These are phyloP conservation scores for Rhizoctonia solani DNA, from an alignment of 1,284 basidiomycete species.

Conservation along the genomic window DNA sequence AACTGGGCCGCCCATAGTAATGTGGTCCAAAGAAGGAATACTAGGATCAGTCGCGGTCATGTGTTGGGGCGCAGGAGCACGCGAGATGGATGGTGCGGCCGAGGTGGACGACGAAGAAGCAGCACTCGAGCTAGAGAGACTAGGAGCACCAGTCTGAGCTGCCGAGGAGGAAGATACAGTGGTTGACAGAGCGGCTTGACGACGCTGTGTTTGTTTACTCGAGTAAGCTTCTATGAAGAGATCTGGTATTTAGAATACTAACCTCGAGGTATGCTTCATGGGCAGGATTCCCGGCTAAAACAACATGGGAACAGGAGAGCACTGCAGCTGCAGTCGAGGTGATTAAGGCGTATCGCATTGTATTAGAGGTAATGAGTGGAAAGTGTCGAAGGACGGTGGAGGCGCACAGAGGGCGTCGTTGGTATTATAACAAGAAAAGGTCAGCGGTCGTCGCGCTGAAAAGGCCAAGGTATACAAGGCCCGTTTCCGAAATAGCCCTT, in stretches of 20 bases:
- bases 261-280: constrained; percentile 27
- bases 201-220: too few relatives aligned
- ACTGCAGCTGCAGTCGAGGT: constrained; percentile 11
- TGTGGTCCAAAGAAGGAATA: constrained; percentile 37
- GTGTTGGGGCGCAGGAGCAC: constrained; percentile 27
- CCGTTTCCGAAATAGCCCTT: too few relatives aligned
- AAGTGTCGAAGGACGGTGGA: background rate
- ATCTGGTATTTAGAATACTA: too few relatives aligned
- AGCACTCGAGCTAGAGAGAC: background rate
- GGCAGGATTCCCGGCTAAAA: constrained; percentile 14
- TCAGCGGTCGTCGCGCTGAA: too few relatives aligned
- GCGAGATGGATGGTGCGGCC: background rate
- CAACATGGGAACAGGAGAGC: background rate
- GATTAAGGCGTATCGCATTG: constrained; percentile 21
- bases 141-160: background rate
- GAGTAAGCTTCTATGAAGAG: too few relatives aligned
- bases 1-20: constrained; percentile 37
- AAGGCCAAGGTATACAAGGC: too few relatives aligned
- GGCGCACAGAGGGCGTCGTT: too few relatives aligned
- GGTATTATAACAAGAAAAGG: too few relatives aligned
- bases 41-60: constrained; percentile 29
- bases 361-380: background rate
- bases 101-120: too few relatives aligned
- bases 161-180: background rate
- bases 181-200: constrained; percentile 20